Evolutionary conservation across 139 green algal species (phyloP), one percentile per base, ranked within the genome.

Genomic region (Tetraselmis chui): DNA sequence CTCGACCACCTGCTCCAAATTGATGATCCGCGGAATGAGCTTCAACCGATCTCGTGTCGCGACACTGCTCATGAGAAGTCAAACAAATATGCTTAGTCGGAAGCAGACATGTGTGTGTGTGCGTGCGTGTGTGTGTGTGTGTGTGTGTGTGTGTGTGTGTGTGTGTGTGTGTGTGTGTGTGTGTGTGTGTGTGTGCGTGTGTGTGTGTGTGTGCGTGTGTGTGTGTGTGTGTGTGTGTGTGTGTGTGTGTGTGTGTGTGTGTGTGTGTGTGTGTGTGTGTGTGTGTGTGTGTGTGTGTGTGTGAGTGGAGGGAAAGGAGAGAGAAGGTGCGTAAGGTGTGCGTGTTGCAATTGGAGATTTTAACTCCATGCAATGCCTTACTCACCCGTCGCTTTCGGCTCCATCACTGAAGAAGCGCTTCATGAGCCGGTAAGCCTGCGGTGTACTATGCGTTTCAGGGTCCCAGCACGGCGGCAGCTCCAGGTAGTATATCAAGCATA

Each of bases 31-130:
- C 0, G 92, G 88, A n/a, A 98, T 93, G 59, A 98, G 85, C 83
- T 98, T 98, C 18, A 98, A 84, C 29, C 94, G 88, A 31, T 96
- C 91, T 0, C 93, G 86, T 0, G 92, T 95, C 1, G 83, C 77
- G 2, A 78, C 80, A 67, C 79, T n/a, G n/a, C n/a, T n/a, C n/a
- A n/a, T n/a, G n/a, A n/a, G n/a, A n/a, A n/a, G n/a, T n/a, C n/a
- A n/a, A n/a, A n/a, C n/a, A n/a, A n/a, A n/a, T n/a, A n/a, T n/a
- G n/a, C n/a, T n/a, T n/a, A n/a, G n/a, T 67, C 45, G 11, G 11
- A 67, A 67, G 45, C 11, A 67, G 45, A 67, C 11, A 5, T 67
- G 5, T 67, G 45, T 67, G 45, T 67, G 45, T 67, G 45, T 67
- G 45, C 18, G 45, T 67, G 45, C 18, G 45, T 67, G 45, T 67